These are phyloP conservation scores for Diaporthe sp. DNA, from an alignment of 2,329 filamentous ascomycete species.

Conservation along the genomic window DNA sequence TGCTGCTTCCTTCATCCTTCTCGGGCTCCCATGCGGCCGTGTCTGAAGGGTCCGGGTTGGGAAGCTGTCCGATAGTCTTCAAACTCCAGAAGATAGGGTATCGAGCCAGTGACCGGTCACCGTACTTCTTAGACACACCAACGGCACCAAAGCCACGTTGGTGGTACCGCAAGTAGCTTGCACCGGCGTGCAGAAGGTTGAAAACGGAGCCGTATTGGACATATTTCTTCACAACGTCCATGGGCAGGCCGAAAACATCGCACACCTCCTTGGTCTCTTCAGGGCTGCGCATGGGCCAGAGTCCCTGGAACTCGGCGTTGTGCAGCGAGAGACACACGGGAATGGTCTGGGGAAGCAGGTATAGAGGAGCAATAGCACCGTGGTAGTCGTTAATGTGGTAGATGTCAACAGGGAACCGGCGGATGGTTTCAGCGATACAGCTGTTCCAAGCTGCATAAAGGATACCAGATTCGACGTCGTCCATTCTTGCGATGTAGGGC, in stretches of 20 bases:
- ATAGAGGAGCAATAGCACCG: conserved; percentile 67
- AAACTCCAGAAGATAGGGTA: conserved; percentile 80
- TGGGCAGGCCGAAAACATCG: conserved; percentile 71
- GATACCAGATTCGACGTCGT: conserved; percentile 75
- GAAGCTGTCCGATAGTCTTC: conserved; percentile 72
- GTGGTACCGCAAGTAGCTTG: conserved; percentile 73
- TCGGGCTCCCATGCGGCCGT: conserved; percentile 70
- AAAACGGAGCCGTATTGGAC: conserved; percentile 77
- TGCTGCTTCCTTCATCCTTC: conserved; percentile 61
- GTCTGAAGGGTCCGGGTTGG: conserved; percentile 76
- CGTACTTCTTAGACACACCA: conserved; percentile 77
- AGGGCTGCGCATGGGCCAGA: conserved; percentile 76
- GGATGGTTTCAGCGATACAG: conserved; percentile 75
- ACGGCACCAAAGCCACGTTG: conserved; percentile 76
- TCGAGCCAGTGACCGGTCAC: conserved; percentile 74
- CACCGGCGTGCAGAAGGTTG: conserved; percentile 74
- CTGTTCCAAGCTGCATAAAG: conserved; percentile 80
- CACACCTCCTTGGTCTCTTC: conserved; percentile 74
- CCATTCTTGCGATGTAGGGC: conserved; percentile 77
- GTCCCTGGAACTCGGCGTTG: conserved; percentile 77
- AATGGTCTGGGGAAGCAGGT: conserved; percentile 73
- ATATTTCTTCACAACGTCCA: conserved; percentile 69
- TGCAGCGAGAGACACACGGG: conserved; percentile 75
- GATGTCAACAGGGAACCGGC: conserved; percentile 65
- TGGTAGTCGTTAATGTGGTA: conserved; percentile 58